Conservation (phyloP, 176 grass and related monocot species). For the Panicum miliaceum region DNA sequence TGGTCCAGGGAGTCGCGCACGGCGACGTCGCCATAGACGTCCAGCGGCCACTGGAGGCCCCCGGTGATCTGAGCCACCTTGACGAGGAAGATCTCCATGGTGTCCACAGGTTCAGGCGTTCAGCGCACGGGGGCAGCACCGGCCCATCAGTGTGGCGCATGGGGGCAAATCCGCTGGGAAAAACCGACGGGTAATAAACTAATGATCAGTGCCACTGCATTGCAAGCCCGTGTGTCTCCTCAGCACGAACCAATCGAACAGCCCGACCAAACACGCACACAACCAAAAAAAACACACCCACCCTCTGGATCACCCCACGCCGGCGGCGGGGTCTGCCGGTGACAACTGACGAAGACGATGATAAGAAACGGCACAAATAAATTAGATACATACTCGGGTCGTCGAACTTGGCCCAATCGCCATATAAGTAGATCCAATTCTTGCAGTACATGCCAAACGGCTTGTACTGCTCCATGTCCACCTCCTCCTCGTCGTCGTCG, state of each 20-base stretch:
- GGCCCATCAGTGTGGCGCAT: not conserved
- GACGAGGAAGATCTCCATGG: conserved; percentile 13
- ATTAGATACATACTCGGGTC: not conserved
- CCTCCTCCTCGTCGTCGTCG: not conserved
- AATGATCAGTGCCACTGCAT: not conserved
- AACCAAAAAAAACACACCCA: too few relatives aligned
- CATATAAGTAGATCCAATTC: not conserved
- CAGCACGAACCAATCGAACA: too few relatives aligned
- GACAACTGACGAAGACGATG: too few relatives aligned
- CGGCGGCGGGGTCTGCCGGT: too few relatives aligned
- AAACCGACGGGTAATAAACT: not conserved
- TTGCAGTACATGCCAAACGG: not conserved
- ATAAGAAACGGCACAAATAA: not conserved
- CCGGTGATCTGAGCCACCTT: conserved; percentile 1
- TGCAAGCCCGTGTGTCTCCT: too few relatives aligned
- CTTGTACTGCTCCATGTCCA: not conserved
- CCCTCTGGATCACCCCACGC: too few relatives aligned
- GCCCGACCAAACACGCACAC: too few relatives aligned
- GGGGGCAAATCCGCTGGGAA: not conserved
- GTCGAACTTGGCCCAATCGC: not conserved
- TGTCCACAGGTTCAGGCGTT: not conserved
- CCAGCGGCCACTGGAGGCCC: not conserved
- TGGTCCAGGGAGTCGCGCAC: conserved; percentile 14
- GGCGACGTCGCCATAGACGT: not conserved
- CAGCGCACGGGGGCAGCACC: not conserved